Conservation (phyloP, 257 asterid species). For the Solanum dulcamara region DNA sequence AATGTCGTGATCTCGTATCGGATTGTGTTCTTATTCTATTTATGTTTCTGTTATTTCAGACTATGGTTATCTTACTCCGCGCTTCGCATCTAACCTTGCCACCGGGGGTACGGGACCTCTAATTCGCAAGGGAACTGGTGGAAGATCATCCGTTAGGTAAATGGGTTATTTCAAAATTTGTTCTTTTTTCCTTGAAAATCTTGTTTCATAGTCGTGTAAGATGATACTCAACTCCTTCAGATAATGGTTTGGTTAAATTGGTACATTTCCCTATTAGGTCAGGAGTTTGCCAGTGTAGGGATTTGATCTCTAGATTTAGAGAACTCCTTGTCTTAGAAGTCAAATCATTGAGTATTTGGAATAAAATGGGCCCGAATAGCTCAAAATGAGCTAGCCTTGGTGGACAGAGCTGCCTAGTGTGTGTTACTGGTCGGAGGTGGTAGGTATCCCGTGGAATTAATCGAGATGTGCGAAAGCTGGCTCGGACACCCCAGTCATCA, state of each 20-base stretch:
- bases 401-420: too few species aligned
- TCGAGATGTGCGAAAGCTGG: too few species aligned
- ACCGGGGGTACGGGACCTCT: constrained; percentile 77
- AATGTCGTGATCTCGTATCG: neutral
- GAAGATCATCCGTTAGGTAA: constrained; percentile 96
- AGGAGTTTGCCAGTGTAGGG: neutral
- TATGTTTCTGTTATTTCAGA: constrained; percentile 23
- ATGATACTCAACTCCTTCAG: neutral
- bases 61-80: constrained; percentile 46
- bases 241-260: neutral
- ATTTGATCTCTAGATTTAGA: neutral
- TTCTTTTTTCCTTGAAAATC: neutral
- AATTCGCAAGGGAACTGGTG: constrained; percentile 95
- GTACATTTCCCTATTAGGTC: neutral
- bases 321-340: neutral
- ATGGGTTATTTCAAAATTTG: constrained; percentile 1
- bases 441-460: too few species aligned
- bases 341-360: neutral
- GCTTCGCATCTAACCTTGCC: constrained; percentile 57
- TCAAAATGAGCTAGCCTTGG: too few species aligned
- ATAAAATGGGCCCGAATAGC: neutral
- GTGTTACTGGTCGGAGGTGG: too few species aligned
- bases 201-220: neutral
- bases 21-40: neutral
- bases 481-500: too few species aligned